Conservation (phyloP, 257 asterid genomes). For the Asclepias syriaca region DNA sequence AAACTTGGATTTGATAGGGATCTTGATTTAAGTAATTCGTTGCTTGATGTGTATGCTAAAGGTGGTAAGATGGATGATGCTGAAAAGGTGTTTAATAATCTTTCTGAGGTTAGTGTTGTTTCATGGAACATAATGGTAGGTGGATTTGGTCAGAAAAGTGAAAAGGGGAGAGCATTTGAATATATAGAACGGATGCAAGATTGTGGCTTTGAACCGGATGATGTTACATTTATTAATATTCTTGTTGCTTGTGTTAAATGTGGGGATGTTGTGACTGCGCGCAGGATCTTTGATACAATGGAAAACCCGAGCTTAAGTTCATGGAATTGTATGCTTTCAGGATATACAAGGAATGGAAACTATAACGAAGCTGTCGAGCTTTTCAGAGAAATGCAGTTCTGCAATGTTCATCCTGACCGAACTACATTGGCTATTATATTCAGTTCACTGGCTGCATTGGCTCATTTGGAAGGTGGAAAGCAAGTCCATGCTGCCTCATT, state of each 20-base stretch:
- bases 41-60: slow-evolving; percentile 65
- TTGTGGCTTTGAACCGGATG: slow-evolving; percentile 57
- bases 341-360: slow-evolving; percentile 48
- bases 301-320: slow-evolving; percentile 47
- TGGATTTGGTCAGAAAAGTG: slow-evolving; percentile 47
- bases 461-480: slow-evolving; percentile 54
- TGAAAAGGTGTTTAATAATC: slow-evolving; percentile 40
- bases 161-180: slow-evolving; percentile 35
- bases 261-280: slow-evolving; percentile 54
- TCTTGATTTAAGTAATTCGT: slow-evolving; percentile 53
- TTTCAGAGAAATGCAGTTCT: slow-evolving; percentile 63
- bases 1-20: slow-evolving; percentile 50
- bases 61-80: slow-evolving; percentile 54
- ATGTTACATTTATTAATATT: slow-evolving; percentile 49
- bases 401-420: slow-evolving; percentile 45
- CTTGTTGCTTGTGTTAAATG: slow-evolving; percentile 57
- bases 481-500: slow-evolving; percentile 50
- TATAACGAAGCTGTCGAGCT: slow-evolving; percentile 45
- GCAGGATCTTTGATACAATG: slow-evolving; percentile 45
- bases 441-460: slow-evolving; percentile 52
- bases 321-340: slow-evolving; percentile 68
- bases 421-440: slow-evolving; percentile 57
- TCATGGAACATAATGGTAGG: slow-evolving; percentile 82
- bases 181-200: slow-evolving; percentile 47
- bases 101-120: slow-evolving; percentile 49